Percentiles rank a stretch among this genome's conserved stretches.
phyloP scores from a whole-genome alignment of 768 basidiomycete genomes.

The Tylopilus vinaceipallidus region DNA sequence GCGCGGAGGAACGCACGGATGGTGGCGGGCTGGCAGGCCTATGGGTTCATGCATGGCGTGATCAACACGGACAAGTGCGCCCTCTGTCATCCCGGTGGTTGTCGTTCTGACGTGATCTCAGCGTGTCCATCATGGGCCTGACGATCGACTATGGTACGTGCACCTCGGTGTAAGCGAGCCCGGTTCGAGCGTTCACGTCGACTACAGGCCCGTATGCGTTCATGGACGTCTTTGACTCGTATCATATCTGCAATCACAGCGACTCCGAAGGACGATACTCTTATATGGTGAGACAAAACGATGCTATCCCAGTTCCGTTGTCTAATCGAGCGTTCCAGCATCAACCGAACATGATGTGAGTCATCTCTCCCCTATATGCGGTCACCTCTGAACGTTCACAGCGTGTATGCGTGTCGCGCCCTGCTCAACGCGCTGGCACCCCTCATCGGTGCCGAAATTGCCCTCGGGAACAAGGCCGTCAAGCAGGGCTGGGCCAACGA shows the following conservation, averaged over 20 bases:
- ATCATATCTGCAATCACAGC: conserved; percentile 90
- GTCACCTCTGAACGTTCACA: conserved; percentile 27
- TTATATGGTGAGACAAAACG: conserved; percentile 46
- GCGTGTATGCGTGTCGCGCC: conserved; percentile 76
- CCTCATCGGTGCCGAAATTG: conserved; percentile 80
- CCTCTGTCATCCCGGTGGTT: background rate
- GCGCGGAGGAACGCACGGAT: conserved; percentile 85
- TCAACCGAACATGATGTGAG: conserved; percentile 81
- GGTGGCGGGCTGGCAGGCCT: conserved; percentile 95
- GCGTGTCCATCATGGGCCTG: conserved; percentile 70
- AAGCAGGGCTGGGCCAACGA: conserved; percentile 62
- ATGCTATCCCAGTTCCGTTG: background rate
- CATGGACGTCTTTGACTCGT: conserved; percentile 87
- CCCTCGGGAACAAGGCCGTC: conserved; percentile 46
- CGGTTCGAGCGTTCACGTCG: background rate
- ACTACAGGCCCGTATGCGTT: conserved; percentile 81
- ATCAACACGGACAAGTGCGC: conserved; percentile 94
- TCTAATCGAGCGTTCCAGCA: conserved; percentile 36
- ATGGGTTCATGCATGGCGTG: conserved; percentile 94
- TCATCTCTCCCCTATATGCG: background rate
- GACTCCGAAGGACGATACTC: conserved; percentile 78
- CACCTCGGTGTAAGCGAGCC: background rate
- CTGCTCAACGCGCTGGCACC: conserved; percentile 78
- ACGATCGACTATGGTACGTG: conserved; percentile 72
- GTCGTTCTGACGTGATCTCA: conserved; percentile 28